Evolutionary conservation across 2,329 filamentous ascomycete genomes (phyloP), one percentile per base, ranked within the genome.

Genomic region (Cladosporium sp.): DNA sequence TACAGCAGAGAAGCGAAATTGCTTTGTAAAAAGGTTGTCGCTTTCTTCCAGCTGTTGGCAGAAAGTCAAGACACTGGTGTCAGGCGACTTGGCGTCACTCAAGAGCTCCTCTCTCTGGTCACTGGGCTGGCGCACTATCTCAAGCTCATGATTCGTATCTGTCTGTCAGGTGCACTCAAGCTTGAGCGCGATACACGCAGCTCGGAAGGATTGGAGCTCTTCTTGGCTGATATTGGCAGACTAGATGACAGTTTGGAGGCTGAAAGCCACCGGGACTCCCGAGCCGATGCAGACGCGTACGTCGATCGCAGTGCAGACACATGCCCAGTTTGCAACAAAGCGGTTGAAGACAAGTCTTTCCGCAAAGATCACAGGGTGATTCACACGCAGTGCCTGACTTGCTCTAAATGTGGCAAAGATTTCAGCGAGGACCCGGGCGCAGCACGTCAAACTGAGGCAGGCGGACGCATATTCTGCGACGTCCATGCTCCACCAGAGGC

Each of bases 11-110:
- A 99, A 81, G 92, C 95, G n/a, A 99, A 99, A 80, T 85, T 99
- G 60, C 87, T 99, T n/a, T 99, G 95, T 84, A 99, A 99, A 80
- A 99, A 99, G 80, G 96, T 99, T 64, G 95, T 99, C 6, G 92
- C 94, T 30, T 99, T 99, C 83, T 99, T 99, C 78, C 93, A 93
- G 14, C 83, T 99, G 21, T 84, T 99, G 10, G 96, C 94, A 6
- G 97, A 97, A 78, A 95, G 93, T 1, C 94, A 98, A 76, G 93
- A 97, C 74, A 92, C 89, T 10, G 92, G 90, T n/a, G 88, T 92
- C 44, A 87, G 92, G 66, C 95, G 97, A 76, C 87, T 98, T 51
- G 95, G 95, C 52, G 95, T 99, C 36, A 99, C 95, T 10, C 95
- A 99, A 78, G 95, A 99, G 77, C 85, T 99, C n/a, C 81, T 99